These are phyloP conservation scores for Verticillium albo-atrum DNA, from an alignment of 2,329 filamentous ascomycete species.

Conservation along the genomic window DNA sequence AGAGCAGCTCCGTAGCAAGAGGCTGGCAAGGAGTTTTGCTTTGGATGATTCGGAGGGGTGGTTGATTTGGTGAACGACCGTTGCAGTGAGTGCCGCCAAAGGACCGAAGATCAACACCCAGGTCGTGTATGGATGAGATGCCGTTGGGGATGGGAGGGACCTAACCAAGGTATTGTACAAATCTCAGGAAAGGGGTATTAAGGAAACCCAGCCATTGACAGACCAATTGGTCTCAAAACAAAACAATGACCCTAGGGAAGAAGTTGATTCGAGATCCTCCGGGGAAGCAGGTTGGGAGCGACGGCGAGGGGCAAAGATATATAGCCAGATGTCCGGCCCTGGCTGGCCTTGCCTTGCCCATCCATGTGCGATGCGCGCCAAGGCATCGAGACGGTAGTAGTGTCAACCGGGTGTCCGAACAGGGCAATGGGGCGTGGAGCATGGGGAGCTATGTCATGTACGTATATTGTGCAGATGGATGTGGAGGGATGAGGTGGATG, in stretches of 20 bases:
- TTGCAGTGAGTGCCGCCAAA: background rate
- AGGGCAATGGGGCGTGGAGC: conserved; percentile 1
- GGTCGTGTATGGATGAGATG: background rate
- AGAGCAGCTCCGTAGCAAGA: background rate
- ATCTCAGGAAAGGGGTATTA: background rate
- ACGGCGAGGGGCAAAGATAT: conserved; percentile 1
- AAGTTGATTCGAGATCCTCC: background rate
- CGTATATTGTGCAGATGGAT: conserved; percentile 1
- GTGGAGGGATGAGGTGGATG: background rate
- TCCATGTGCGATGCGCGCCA: background rate
- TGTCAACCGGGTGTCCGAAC: conserved; percentile 2
- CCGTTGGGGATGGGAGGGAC: background rate
- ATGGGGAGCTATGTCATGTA: conserved; percentile 1
- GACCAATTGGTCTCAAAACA: conserved; percentile 3
- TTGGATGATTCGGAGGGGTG: background rate
- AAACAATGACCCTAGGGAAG: conserved; percentile 3
- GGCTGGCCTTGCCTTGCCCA: background rate
- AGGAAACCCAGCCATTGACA: conserved; percentile 5
- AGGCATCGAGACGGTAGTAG: conserved; percentile 4
- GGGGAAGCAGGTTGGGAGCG: background rate
- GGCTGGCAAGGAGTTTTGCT: background rate
- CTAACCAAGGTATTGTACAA: conserved; percentile 1
- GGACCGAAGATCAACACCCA: conserved; percentile 2
- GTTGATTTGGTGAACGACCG: background rate
- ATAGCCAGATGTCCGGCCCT: conserved; percentile 1